A percentile compares a stretch with the other conserved stretches of the same genome.
phyloP scores from a whole-genome alignment of 371 early-diverging fungal species.

The Lichtheimia ramosa region DNA sequence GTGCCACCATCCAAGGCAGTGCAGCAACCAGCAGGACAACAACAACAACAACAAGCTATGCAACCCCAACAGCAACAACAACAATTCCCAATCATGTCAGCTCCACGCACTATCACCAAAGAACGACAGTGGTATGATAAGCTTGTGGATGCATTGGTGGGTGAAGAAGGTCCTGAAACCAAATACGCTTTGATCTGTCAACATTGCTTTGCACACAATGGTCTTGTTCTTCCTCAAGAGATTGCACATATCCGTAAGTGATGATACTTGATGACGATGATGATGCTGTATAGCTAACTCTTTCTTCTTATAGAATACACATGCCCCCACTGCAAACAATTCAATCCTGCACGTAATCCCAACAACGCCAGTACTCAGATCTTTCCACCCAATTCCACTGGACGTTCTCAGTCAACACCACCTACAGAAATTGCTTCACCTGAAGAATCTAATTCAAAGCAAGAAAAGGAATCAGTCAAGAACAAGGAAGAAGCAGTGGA shows the following conservation, averaged over 20 bases:
- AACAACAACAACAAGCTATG: no score
- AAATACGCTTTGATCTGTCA: slow-evolving; percentile 92
- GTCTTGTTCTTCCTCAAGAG: slow-evolving; percentile 81
- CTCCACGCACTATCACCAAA: slow-evolving; percentile 10
- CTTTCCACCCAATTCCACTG: neutral
- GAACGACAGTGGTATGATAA: slow-evolving; percentile 73
- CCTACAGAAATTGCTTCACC: neutral
- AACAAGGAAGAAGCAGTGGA: neutral
- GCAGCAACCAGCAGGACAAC: no score
- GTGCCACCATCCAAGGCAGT: no score
- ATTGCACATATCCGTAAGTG: slow-evolving; percentile 65
- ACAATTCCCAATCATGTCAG: no score
- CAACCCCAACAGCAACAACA: no score
- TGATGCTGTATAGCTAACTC: neutral
- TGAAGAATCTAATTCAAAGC: neutral
- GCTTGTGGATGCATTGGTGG: slow-evolving; percentile 84
- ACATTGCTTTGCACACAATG: slow-evolving; percentile 88
- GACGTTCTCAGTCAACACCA: no score
- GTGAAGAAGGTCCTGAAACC: slow-evolving; percentile 77
- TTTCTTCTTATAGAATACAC: slow-evolving; percentile 12
- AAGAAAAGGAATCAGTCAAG: neutral
- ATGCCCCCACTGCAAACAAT: slow-evolving; percentile 24
- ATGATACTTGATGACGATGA: neutral
- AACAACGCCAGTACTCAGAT: slow-evolving; percentile 1
- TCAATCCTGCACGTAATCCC: slow-evolving; percentile 22